phyloP scores from a whole-genome alignment of 768 basidiomycete species.

The Psilocybe sp. region DNA sequence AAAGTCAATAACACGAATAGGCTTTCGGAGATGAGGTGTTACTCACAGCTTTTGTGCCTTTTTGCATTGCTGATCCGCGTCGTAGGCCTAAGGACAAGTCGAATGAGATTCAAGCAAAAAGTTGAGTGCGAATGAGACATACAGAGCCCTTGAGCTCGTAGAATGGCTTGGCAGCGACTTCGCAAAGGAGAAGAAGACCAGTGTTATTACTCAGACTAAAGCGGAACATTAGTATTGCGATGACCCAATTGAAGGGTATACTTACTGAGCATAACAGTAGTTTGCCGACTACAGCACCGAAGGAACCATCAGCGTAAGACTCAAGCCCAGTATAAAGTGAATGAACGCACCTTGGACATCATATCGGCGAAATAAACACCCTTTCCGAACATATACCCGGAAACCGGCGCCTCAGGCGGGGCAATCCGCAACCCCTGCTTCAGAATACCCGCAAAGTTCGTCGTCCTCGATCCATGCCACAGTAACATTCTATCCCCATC shows the following conservation, averaged over 20 bases:
- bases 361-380: conserved; percentile 12
- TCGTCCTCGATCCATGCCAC: conserved; percentile 11
- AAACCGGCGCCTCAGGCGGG: conserved; percentile 8
- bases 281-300: conserved; percentile 1
- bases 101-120: neutral
- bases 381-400: conserved; percentile 12
- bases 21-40: neutral
- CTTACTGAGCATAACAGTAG: conserved; percentile 6
- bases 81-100: neutral
- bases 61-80: conserved; percentile 6
- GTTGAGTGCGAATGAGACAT: neutral
- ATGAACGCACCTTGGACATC: conserved; percentile 7
- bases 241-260: neutral
- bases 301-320: neutral
- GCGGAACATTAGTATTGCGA: neutral
- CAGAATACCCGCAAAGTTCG: conserved; percentile 11
- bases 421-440: conserved; percentile 11
- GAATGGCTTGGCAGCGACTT: conserved; percentile 9
- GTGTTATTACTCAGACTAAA: conserved; percentile 6
- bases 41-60: conserved; percentile 5
- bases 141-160: conserved; percentile 4
- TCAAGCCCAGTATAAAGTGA: too few species aligned
- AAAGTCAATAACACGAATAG: neutral
- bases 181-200: conserved; percentile 8
- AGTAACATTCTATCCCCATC: conserved; percentile 6